Evolutionary conservation across 2,329 filamentous ascomycete species (phyloP), one percentile per base, ranked within the genome.

Genomic region (Aspergillus candidus): DNA sequence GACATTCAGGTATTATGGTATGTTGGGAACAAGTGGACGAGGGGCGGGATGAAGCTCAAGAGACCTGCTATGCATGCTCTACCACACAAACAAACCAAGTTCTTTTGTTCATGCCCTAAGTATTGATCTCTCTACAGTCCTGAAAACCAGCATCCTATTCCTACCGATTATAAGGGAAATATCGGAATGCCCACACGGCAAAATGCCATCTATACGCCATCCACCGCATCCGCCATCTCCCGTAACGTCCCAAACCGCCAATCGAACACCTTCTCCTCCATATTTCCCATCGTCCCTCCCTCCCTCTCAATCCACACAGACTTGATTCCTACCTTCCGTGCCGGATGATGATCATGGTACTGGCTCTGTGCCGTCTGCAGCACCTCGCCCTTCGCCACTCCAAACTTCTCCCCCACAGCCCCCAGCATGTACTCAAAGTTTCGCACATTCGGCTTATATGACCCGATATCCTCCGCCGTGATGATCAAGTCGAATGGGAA

Each of bases 391-490:
- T 77, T 79, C 27, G 74, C 70, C 0, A 86, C 60, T 0, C 76
- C 80, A 40, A 84, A 75, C 5, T 79, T 73, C 3, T 62, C 54
- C 55, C 75, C 65, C 13, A 78, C 74, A 30, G 74, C 69, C 11
- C 63, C 59, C 11, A 87, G 67, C 64, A 88, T 68, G 57, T 84
- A 83, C 44, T 77, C 70, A 52, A 89, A 89, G 55, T 87, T 88
- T 22, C 61, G 60, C 32, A 66, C 59, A 48, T 77, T 68, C 0
- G 86, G 86, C 68, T 89, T 89, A 62, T 88, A 89, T 6, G 71
- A 74, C 1, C 85, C 83, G 41, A 88, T 79, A 35, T 84, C 77
- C 63, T 88, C 72, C 2, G 85, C 85, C 2, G 83, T 87, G 62
- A 84, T 79, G 17, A 86, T 70, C 11, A 75, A 73, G 54, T 85